Evolutionary conservation across 352 stramenopile genomes (phyloP).

Genomic region (Globisporangium solare): DNA sequence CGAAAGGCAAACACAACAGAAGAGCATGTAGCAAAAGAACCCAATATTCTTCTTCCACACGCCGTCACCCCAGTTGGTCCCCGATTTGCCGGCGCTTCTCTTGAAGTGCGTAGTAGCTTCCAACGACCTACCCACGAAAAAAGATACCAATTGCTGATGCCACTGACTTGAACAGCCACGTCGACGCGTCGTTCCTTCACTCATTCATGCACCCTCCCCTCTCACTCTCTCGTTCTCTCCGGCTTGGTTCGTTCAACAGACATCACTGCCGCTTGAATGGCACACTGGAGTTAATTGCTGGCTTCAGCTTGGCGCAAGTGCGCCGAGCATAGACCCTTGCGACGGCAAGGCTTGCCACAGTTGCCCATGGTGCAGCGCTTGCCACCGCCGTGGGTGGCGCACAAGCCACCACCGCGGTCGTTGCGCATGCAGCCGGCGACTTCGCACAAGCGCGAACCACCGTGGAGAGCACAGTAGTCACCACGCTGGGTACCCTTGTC

Average conservation of each 20-base stretch:
- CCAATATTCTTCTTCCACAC: slow-evolving; percentile 17
- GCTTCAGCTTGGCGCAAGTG: slow-evolving; percentile 46
- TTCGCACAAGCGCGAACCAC: slow-evolving; percentile 80
- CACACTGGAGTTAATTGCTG: slow-evolving; percentile 16
- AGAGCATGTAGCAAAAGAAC: slow-evolving; percentile 21
- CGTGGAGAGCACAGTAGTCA: slow-evolving; percentile 83
- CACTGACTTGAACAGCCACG: slow-evolving; percentile 8
- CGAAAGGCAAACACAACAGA: slow-evolving; percentile 17
- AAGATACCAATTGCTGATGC: slow-evolving; percentile 8
- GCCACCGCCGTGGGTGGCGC: slow-evolving; percentile 75
- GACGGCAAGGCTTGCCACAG: slow-evolving; percentile 75
- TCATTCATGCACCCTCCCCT: slow-evolving; percentile 19
- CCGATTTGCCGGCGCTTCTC: slow-evolving; percentile 1
- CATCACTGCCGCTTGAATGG: slow-evolving; percentile 6
- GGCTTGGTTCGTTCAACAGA: slow-evolving; percentile 2
- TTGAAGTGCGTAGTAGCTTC: slow-evolving; percentile 14
- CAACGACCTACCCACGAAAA: slow-evolving; percentile 14
- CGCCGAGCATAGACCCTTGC: slow-evolving; percentile 79
- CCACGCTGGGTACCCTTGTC: slow-evolving; percentile 85
- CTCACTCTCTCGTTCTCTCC: slow-evolving; percentile 8
- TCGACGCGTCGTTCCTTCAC: slow-evolving; percentile 11
- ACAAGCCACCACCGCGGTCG: slow-evolving; percentile 76
- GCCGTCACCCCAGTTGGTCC: slow-evolving; percentile 5
- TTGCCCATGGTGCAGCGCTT: slow-evolving; percentile 68
- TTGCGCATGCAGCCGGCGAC: slow-evolving; percentile 78